Conservation (phyloP, 1,284 basidiomycete genomes). For the Moniliella sp. region DNA sequence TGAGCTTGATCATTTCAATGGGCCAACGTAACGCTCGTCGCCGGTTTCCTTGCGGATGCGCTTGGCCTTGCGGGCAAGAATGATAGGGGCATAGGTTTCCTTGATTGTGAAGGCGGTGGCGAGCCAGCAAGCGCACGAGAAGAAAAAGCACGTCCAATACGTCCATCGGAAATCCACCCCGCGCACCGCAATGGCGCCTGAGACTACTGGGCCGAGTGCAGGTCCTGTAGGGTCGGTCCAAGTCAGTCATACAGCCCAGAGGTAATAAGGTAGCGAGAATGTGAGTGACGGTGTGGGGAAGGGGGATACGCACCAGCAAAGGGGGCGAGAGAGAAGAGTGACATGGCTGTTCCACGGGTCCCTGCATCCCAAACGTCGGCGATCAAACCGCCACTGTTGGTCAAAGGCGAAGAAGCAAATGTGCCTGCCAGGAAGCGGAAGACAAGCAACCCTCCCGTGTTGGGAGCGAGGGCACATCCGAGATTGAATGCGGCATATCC, state of each 20-base stretch:
- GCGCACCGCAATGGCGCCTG: slow-evolving; percentile 41
- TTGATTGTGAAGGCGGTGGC: slow-evolving; percentile 49
- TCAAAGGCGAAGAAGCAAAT: slow-evolving; percentile 40
- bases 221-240: no score
- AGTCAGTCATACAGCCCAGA: no score
- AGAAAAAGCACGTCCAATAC: slow-evolving; percentile 53
- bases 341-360: slow-evolving; percentile 48
- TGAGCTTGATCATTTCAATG: slow-evolving; percentile 13
- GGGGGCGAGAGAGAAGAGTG: slow-evolving; percentile 53
- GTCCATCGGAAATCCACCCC: slow-evolving; percentile 47
- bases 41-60: not conserved
- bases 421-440: slow-evolving; percentile 51
- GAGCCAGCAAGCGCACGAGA: slow-evolving; percentile 41
- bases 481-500: slow-evolving; percentile 48
- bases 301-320: no score
- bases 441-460: slow-evolving; percentile 44
- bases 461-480: slow-evolving; percentile 45
- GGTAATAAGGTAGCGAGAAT: no score
- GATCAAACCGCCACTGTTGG: slow-evolving; percentile 40
- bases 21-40: slow-evolving; percentile 35
- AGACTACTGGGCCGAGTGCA: slow-evolving; percentile 46
- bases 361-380: slow-evolving; percentile 48
- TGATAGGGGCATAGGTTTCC: not conserved
- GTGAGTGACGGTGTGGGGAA: no score
- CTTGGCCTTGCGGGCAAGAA: not conserved